Base-by-base conservation (phyloP, 2,329 filamentous ascomycete genomes). In the Hortaea sp. region DNA sequence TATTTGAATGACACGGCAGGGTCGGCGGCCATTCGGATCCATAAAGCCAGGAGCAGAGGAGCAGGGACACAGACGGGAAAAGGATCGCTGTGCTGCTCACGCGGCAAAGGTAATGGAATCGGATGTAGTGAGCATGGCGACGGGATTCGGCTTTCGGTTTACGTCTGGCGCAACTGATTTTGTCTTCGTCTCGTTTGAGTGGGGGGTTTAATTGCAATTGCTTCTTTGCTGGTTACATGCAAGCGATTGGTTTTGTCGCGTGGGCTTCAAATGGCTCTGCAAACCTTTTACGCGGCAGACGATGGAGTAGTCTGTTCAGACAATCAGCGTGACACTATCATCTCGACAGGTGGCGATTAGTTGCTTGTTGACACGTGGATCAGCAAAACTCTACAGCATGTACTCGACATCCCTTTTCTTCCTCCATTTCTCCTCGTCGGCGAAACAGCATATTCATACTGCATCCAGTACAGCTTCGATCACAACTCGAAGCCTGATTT, bases 321-420 rank as follows among this genome's bases (percentile, higher is more conserved):
- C 60, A 95, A 78, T 50, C 95, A 66, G 53, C 84, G 79, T 47
- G 88, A 77, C n/a, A 95, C 71, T 2, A 95, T 63, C 48, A 90
- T 67, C 68, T 98, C 92, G 31, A 97, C 69, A 41, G 92, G 79
- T 75, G 61, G 94, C 95, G 56, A 95, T 71, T 30, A 97, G 70
- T 68, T 95, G 88, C 69, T 89, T 94, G 68, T 98, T 98, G 67
- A 88, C 83, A 68, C 95, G 95, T 43, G 77, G 73, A 66, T 95
- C 88, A 11, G 77, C 78, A 54, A 95, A 82, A 34, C 89, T 72
- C 57, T 84, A 79, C 41, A 97, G 72, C 31, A 45, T 50, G 20
- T 71, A 69, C 45, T 71, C 70, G 29, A 77, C 68, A 50, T 74
- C 69, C 59, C 39, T 79, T 66, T 48, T 42, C 57, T 61, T 59